These are phyloP conservation scores for Sophora flavescens DNA, from an alignment of 306 rosid genomes.

Conservation along the genomic window DNA sequence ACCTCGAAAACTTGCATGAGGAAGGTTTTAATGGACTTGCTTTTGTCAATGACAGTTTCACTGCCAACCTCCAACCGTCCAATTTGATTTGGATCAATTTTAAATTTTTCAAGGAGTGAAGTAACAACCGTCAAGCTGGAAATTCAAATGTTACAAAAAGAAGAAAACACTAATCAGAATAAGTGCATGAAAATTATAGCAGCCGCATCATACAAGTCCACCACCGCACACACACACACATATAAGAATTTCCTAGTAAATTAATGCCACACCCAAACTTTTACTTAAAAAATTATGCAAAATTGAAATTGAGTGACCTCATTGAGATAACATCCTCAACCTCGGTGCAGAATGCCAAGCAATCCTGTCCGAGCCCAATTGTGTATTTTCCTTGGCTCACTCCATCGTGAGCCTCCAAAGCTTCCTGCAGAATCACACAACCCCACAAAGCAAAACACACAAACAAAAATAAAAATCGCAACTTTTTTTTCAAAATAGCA, in stretches of 20 bases:
- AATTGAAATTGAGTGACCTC: constrained; percentile 62
- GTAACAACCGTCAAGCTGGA: constrained; percentile 91
- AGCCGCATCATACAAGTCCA: constrained; percentile 27
- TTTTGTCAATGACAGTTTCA: constrained; percentile 98
- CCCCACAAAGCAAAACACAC: not conserved
- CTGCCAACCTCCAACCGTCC: constrained; percentile 99
- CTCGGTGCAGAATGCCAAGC: constrained; percentile 95
- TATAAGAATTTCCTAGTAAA: not conserved
- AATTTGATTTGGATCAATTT: constrained; percentile 87
- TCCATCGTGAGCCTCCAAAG: constrained; percentile 96
- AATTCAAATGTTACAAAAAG: constrained; percentile 43
- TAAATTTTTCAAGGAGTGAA: constrained; percentile 87
- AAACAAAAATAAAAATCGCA: not conserved
- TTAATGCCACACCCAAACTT: not conserved
- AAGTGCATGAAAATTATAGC: constrained; percentile 28
- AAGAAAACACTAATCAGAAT: not conserved
- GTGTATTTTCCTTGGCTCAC: constrained; percentile 96
- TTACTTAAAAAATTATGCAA: not conserved
- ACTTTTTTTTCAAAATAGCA: not conserved
- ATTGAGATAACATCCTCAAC: constrained; percentile 97
- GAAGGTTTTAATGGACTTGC: constrained; percentile 98
- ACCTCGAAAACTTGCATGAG: constrained; percentile 99
- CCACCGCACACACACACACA: no score
- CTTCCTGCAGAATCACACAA: constrained; percentile 62
- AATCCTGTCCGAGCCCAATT: constrained; percentile 98